Evolutionary conservation across 208 protist genomes (phyloP).

Genomic region (Crithidia acanthocephali): DNA sequence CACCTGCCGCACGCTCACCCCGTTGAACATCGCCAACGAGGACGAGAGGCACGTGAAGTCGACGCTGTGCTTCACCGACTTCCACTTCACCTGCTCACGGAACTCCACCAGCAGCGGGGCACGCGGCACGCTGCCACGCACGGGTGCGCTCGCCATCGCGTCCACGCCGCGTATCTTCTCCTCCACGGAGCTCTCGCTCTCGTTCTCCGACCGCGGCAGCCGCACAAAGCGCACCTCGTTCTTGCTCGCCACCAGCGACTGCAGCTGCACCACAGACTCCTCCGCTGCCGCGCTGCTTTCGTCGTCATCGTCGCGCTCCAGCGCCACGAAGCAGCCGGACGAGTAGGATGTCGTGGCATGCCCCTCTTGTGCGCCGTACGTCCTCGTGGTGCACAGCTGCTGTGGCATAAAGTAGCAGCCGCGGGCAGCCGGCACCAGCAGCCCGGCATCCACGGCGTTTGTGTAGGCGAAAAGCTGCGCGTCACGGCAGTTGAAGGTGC

Average conservation of each 20-base stretch:
- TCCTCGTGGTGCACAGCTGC: neutral
- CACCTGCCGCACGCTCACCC: constrained; percentile 15
- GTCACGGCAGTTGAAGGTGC: constrained; percentile 7
- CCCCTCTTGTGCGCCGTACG: neutral
- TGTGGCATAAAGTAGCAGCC: constrained; percentile 25
- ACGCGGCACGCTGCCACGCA: neutral
- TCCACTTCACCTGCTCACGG: constrained; percentile 32
- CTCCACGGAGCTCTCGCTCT: constrained; percentile 6
- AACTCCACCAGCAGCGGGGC: constrained; percentile 28
- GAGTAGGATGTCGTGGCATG: constrained; percentile 2
- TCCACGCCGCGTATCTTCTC: constrained; percentile 17
- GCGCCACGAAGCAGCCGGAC: constrained; percentile 23
- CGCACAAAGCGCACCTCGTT: constrained; percentile 32
- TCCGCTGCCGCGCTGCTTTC: neutral
- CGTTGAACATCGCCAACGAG: constrained; percentile 12
- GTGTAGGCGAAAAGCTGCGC: constrained; percentile 32
- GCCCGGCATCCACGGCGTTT: constrained; percentile 10
- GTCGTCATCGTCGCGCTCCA: constrained; percentile 11
- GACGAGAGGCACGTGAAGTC: constrained; percentile 37
- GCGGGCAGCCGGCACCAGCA: constrained; percentile 13
- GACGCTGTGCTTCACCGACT: constrained; percentile 22
- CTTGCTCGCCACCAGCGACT: constrained; percentile 24
- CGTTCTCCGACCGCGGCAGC: constrained; percentile 12
- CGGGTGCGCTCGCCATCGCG: neutral
- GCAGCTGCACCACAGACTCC: constrained; percentile 7